These are phyloP conservation scores for Leccinum solheimii DNA, from an alignment of 1,284 basidiomycete species.

Conservation along the genomic window DNA sequence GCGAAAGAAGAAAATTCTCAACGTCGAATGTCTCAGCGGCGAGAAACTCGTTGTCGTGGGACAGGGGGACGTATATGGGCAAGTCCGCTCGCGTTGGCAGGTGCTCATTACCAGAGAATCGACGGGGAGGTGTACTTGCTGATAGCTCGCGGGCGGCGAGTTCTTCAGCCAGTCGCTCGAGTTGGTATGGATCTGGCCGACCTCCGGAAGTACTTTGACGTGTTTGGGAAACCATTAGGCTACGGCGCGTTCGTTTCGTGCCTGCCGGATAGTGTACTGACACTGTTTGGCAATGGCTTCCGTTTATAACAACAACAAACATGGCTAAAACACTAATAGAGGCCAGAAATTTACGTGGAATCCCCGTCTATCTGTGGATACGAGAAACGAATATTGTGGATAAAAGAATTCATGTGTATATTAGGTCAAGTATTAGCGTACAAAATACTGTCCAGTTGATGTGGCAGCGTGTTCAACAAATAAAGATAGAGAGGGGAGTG, in stretches of 20 bases:
- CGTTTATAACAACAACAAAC: constrained; percentile 27
- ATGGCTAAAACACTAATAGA: background rate
- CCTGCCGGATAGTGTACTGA: background rate
- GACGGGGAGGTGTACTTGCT: constrained; percentile 7
- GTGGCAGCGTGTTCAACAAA: background rate
- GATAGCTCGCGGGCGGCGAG: constrained; percentile 57
- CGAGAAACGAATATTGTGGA: background rate
- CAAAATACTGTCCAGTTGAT: background rate
- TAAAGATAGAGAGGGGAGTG: background rate
- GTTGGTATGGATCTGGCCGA: constrained; percentile 55
- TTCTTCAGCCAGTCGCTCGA: constrained; percentile 73
- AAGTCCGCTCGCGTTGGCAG: constrained; percentile 45
- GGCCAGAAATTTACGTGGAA: too few relatives aligned
- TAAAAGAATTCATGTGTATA: background rate
- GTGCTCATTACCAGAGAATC: constrained; percentile 12
- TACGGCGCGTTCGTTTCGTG: background rate
- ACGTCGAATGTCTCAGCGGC: constrained; percentile 72
- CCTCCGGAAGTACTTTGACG: constrained; percentile 16
- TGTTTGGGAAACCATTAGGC: constrained; percentile 20
- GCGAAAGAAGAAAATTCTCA: constrained; percentile 86
- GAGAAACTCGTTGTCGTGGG: constrained; percentile 76
- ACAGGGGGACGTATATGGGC: constrained; percentile 75
- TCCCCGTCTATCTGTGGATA: too few relatives aligned
- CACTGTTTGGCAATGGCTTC: constrained; percentile 28
- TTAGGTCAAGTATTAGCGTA: background rate